Percentiles rank a stretch among this genome's conserved stretches.
phyloP scores from a whole-genome alignment of 306 rosid species.

The Sesbania bispinosa region DNA sequence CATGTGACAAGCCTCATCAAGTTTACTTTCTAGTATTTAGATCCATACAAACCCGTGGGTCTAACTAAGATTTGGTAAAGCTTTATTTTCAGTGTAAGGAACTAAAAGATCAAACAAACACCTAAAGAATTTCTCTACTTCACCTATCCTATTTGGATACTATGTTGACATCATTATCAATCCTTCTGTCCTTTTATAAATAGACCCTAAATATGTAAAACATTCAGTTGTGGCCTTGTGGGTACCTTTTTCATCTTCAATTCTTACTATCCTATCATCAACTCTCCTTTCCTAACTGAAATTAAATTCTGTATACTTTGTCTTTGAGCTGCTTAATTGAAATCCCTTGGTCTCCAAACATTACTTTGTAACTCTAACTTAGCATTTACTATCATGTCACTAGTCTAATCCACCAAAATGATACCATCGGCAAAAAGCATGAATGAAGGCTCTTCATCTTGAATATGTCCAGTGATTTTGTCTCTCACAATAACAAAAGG shows the following conservation, averaged over 20 bases:
- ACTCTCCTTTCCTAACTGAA: not conserved
- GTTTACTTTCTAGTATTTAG: not conserved
- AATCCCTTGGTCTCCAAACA: not conserved
- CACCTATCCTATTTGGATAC: not conserved
- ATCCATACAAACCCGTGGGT: not conserved
- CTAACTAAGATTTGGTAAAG: not conserved
- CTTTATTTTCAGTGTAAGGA: not conserved
- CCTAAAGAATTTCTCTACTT: not conserved
- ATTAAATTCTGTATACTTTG: not conserved
- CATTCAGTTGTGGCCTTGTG: not conserved
- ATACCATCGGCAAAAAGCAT: not conserved
- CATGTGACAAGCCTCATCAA: not conserved
- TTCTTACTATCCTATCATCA: not conserved
- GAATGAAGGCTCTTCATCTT: not conserved
- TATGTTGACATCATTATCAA: not conserved
- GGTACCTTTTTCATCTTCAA: not conserved
- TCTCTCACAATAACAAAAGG: not conserved
- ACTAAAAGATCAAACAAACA: not conserved
- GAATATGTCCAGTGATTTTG: not conserved
- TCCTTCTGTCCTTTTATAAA: not conserved
- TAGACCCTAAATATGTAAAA: slow-evolving; percentile 5
- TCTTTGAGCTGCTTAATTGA: not conserved
- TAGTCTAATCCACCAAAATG: not conserved
- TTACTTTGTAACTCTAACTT: not conserved
- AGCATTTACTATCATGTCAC: slow-evolving; percentile 1